A percentile compares a stretch with the other conserved stretches of the same genome.
These are phyloP conservation scores for Patellifolia procumbens DNA, from an alignment of 179 eudicot species.

Conservation along the genomic window DNA sequence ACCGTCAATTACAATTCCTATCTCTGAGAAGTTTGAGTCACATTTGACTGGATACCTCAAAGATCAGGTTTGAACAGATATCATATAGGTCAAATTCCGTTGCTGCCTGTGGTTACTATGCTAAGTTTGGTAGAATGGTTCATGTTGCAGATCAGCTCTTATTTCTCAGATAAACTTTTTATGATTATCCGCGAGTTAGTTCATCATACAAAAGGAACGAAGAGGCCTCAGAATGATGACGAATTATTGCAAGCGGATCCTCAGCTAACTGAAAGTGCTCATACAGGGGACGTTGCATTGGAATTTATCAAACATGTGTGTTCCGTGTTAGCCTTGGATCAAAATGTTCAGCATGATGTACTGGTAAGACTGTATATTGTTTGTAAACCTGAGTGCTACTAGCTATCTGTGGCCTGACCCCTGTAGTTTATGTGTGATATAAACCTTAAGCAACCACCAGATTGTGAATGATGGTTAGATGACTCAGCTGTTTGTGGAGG, in stretches of 20 bases:
- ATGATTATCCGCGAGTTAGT: constrained; percentile 63
- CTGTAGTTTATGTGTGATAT: not conserved
- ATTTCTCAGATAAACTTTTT: constrained; percentile 74
- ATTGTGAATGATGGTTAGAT: not conserved
- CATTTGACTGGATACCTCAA: constrained; percentile 62
- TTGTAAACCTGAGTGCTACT: not conserved
- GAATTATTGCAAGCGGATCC: constrained; percentile 34
- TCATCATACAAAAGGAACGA: constrained; percentile 54
- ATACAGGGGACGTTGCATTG: constrained; percentile 62
- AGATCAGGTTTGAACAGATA: constrained; percentile 56
- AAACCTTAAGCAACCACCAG: not conserved
- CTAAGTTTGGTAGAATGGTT: constrained; percentile 7
- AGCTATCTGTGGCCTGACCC: not conserved
- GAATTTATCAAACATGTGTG: constrained; percentile 90
- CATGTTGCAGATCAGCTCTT: constrained; percentile 69
- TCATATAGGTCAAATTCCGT: not conserved
- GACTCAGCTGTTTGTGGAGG: not conserved
- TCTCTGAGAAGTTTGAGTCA: constrained; percentile 75
- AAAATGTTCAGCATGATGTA: constrained; percentile 87
- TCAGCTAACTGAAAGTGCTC: constrained; percentile 33
- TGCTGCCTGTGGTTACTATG: not conserved
- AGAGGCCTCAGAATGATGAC: constrained; percentile 44
- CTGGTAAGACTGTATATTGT: constrained; percentile 48
- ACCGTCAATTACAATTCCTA: constrained; percentile 87
- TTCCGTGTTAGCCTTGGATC: constrained; percentile 92